phyloP scores from a whole-genome alignment of 768 basidiomycete species.

The Pleurotus ostreatus region DNA sequence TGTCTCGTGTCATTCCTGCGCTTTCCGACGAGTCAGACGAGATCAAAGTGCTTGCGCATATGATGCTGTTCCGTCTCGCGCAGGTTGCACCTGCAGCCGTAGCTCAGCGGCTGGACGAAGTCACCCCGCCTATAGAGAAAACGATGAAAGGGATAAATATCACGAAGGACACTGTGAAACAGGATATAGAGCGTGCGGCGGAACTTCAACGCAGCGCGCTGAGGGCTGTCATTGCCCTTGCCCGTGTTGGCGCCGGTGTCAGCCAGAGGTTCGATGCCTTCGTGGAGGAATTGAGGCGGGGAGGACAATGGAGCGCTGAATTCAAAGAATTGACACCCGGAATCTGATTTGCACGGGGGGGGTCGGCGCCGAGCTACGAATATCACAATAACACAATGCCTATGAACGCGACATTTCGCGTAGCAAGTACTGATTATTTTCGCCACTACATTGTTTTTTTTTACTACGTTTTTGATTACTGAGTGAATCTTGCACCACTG shows the following conservation, averaged over 20 bases:
- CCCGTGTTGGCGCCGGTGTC: conserved; percentile 64
- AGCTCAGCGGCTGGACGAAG: conserved; percentile 77
- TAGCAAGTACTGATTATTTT: too few relatives aligned
- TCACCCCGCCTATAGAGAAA: conserved; percentile 78
- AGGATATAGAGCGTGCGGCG: conserved; percentile 81
- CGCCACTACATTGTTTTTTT: too few relatives aligned
- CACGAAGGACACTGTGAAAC: conserved; percentile 95
- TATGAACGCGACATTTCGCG: too few relatives aligned
- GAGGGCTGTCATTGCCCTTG: conserved; percentile 82
- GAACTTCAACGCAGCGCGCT: conserved; percentile 91
- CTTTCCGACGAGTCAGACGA: conserved; percentile 90
- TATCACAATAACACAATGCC: too few relatives aligned
- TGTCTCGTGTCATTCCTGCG: conserved; percentile 76
- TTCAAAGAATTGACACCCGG: conserved; percentile 51
- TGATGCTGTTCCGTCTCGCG: conserved; percentile 90
- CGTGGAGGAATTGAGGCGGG: conserved; percentile 70
- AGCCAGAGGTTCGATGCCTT: conserved; percentile 76
- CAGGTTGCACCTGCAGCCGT: conserved; percentile 83
- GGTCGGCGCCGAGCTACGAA: too few relatives aligned
- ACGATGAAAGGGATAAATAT: conserved; percentile 87
- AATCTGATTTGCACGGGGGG: background rate
- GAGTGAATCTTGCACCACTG: too few relatives aligned
- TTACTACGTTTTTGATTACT: too few relatives aligned
- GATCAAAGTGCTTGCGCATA: conserved; percentile 94
- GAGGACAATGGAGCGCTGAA: conserved; percentile 61